Evolutionary conservation across 345 rosid species (phyloP).

Genomic region (Raphanus raphanistrum): DNA sequence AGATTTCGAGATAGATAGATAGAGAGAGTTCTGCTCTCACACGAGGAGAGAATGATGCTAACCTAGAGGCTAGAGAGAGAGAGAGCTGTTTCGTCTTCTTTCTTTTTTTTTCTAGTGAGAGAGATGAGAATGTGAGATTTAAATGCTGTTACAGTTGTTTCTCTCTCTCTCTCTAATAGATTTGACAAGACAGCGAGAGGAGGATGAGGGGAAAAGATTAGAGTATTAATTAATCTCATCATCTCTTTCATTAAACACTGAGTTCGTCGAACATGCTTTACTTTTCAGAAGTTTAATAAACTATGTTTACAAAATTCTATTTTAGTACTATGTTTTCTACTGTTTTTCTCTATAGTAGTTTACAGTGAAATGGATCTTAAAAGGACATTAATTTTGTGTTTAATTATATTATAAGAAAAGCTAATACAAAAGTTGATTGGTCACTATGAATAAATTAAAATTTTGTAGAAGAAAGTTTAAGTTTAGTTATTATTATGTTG

Average conservation of each 20-base stretch:
- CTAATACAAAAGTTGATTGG: neutral
- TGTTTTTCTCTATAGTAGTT: constrained; percentile 4
- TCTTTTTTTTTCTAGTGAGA: neutral
- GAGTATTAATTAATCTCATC: neutral
- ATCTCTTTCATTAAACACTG: constrained; percentile 23
- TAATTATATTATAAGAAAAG: neutral
- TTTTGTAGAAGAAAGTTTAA: no score
- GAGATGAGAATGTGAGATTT: constrained; percentile 19
- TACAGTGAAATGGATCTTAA: neutral
- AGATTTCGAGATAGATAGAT: neutral
- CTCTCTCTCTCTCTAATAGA: constrained; percentile 24
- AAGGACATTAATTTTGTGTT: neutral
- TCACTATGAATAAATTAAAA: no score
- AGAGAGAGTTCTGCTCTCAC: neutral
- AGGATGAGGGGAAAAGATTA: constrained; percentile 19
- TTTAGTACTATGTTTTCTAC: constrained; percentile 31
- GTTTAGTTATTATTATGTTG: neutral
- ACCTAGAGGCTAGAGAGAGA: constrained; percentile 2
- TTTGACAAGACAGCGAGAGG: constrained; percentile 31
- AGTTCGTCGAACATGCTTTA: constrained; percentile 19
- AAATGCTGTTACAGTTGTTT: constrained; percentile 39
- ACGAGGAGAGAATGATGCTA: constrained; percentile 22
- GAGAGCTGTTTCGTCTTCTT: neutral
- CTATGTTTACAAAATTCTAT: neutral
- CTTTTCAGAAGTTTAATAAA: constrained; percentile 17